phyloP scores from a whole-genome alignment of 371 early-diverging fungal species.

The Syncephalastrum contaminatum region DNA sequence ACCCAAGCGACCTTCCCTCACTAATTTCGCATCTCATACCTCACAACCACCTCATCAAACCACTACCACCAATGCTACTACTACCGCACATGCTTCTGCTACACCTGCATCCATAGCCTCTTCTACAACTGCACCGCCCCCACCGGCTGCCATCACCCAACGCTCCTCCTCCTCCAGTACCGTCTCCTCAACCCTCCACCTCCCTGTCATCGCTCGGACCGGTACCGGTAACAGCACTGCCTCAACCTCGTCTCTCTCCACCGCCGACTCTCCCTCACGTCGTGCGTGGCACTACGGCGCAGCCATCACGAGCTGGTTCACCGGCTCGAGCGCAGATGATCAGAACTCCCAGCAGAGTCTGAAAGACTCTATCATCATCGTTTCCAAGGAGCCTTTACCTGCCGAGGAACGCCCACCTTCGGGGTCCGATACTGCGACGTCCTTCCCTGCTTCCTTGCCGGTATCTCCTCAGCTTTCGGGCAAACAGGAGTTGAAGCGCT shows the following conservation, averaged over 20 bases:
- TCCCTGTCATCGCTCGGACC: constrained; percentile 15
- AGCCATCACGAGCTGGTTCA: constrained; percentile 22
- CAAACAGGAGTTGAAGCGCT: constrained; percentile 30
- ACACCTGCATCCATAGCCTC: constrained; percentile 8
- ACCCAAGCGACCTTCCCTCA: constrained; percentile 4
- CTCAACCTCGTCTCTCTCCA: constrained; percentile 21
- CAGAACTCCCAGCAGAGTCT: constrained; percentile 12
- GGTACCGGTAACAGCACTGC: constrained; percentile 22
- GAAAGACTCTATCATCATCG: constrained; percentile 21
- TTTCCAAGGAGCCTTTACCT: constrained; percentile 16
- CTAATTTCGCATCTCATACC: constrained; percentile 2
- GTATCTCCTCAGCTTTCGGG: constrained; percentile 18
- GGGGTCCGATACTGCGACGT: constrained; percentile 4
- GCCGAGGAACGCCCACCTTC: constrained; percentile 8
- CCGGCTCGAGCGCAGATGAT: constrained; percentile 9
- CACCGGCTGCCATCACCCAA: not conserved
- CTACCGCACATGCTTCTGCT: not conserved
- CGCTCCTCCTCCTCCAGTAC: not conserved
- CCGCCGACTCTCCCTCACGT: constrained; percentile 14
- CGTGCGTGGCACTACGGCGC: constrained; percentile 23
- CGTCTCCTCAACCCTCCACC: constrained; percentile 16
- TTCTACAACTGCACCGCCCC: not conserved
- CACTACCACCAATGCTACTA: not conserved
- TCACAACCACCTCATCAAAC: too few species aligned
- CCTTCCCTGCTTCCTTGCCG: constrained; percentile 10